Base-by-base conservation (phyloP, 805 yeast species). In the Kluyveromyces aestuarii region DNA sequence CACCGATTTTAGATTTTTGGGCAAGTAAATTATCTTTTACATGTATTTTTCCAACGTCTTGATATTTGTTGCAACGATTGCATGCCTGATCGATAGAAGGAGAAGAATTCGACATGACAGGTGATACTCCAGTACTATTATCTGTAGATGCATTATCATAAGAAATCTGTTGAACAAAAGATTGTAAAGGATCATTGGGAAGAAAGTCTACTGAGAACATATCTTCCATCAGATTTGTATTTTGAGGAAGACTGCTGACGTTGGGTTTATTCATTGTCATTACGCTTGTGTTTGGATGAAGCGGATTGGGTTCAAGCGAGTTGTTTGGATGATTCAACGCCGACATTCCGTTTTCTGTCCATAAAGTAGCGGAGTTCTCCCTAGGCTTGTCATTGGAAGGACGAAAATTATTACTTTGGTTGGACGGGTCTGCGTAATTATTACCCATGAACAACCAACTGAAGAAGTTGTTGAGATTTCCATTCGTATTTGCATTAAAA, bases 121-220 rank as follows among this genome's bases (percentile, higher is more conserved):
- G 38, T 25, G 48, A 21, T n/a, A 17, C 21, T 14, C 30, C 18
- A 2, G 11, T 19, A 14, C 16, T 35, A 21, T 17, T 35, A 3
- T 54, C 50, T 3, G 55, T 49, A 10, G 57, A 13, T 13, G 19
- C 18, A 36, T 8, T 38, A 3, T 16, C 36, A 27, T 43, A 43
- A 11, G 45, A 47, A 13, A 55, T 41, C 40, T 58, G 57, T 41
- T 55, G 55, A 52, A 55, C 53, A 16, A 59, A 54, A 25, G 56
- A 41, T 41, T 55, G 59, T 41, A 58, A 47, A 2, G 59, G 62
- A 39, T 53, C 62, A 4, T 51, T 52, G 16, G 50, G 55, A 19
- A 56, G 39, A 40, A 53, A 55, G 46, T 57, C 58, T 3, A 56
- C 45, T 13, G 58, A 52, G 35, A 52, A 55, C 25, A 49, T 45